A percentile compares a stretch with the other conserved stretches of the same genome.
phyloP scores from a whole-genome alignment of 345 rosid species.

The Brassica incana region DNA sequence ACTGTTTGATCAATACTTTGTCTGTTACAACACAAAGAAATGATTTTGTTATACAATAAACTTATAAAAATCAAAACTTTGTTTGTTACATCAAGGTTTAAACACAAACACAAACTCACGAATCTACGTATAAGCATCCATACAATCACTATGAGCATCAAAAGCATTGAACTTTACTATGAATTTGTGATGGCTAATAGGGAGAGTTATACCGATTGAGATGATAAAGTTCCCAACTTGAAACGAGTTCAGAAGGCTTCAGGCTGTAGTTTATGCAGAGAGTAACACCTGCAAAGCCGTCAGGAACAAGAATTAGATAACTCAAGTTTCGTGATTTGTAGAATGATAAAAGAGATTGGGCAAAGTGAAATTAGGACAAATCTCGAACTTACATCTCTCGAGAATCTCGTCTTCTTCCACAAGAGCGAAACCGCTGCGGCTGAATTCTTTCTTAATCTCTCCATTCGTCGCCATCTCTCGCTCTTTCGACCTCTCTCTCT shows the following conservation, averaged over 20 bases:
- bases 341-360: background rate
- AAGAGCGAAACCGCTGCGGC: slow-evolving; percentile 55
- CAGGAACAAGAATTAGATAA: background rate
- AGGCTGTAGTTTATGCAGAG: slow-evolving; percentile 75
- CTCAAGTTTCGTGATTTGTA: slow-evolving; percentile 14
- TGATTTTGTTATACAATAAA: background rate
- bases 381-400: slow-evolving; percentile 51
- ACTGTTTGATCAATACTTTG: slow-evolving; percentile 58
- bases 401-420: slow-evolving; percentile 69
- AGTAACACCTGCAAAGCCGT: slow-evolving; percentile 53
- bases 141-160: background rate
- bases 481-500: slow-evolving; percentile 28
- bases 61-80: slow-evolving; percentile 40
- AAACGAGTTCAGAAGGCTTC: slow-evolving; percentile 74
- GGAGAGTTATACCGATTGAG: slow-evolving; percentile 65
- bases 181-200: background rate
- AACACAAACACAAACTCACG: background rate
- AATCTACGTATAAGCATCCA: background rate
- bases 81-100: slow-evolving; percentile 45
- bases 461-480: slow-evolving; percentile 54
- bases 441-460: slow-evolving; percentile 69
- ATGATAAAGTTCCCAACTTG: slow-evolving; percentile 89
- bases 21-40: slow-evolving; percentile 41
- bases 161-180: background rate
- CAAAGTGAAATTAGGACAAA: slow-evolving; percentile 5